phyloP scores from a whole-genome alignment of 2,329 filamentous ascomycete genomes.

The Ceratocystis alfenasii region DNA sequence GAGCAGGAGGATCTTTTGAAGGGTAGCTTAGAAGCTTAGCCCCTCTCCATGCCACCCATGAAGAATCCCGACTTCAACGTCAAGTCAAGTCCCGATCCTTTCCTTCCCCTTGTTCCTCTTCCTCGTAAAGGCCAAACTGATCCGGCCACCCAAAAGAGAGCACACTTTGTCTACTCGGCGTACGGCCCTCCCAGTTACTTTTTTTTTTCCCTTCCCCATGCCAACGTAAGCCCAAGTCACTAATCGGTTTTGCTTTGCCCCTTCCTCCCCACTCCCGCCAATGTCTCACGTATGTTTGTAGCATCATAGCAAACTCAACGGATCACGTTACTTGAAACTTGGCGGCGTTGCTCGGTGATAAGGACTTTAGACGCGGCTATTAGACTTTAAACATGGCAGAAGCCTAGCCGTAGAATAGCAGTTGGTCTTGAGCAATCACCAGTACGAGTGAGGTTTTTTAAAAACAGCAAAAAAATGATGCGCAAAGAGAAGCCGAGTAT shows the following conservation, averaged over 20 bases:
- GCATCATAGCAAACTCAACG: not conserved
- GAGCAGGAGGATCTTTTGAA: no score
- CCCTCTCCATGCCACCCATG: not conserved
- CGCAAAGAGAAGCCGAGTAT: not conserved
- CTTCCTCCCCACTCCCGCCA: not conserved
- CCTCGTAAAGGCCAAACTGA: not conserved
- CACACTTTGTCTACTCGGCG: not conserved
- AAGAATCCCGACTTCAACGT: not conserved
- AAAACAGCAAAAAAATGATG: no score
- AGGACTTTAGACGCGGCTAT: not conserved
- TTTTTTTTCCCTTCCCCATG: no score
- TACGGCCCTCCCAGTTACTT: not conserved
- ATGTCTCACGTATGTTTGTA: slow-evolving; percentile 7
- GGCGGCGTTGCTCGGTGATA: not conserved
- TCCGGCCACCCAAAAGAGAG: not conserved
- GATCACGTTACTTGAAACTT: not conserved
- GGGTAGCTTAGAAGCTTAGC: no score
- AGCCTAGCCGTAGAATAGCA: not conserved
- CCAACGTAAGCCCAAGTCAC: no score
- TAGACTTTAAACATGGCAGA: no score
- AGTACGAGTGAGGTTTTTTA: no score
- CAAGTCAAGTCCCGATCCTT: not conserved
- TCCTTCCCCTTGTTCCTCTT: not conserved
- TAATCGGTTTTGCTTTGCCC: not conserved
- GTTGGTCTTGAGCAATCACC: not conserved